These are phyloP conservation scores for Coemansia sp. DNA, from an alignment of 192 early-diverging fungal genomes.

Conservation along the genomic window DNA sequence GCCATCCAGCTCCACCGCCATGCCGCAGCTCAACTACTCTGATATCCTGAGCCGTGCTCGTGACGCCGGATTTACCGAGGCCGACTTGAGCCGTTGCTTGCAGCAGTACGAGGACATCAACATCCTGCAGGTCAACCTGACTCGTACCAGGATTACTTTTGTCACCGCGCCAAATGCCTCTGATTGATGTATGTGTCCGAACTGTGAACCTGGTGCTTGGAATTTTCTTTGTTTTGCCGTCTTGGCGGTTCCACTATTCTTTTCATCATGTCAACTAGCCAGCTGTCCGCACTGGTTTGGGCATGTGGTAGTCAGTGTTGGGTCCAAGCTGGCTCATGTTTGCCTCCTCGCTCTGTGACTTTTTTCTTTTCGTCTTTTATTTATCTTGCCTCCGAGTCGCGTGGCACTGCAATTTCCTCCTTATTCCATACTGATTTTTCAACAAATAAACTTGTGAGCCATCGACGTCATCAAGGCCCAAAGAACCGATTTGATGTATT, in stretches of 20 bases:
- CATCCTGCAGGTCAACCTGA: constrained; percentile 62
- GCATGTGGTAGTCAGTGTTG: too few species aligned
- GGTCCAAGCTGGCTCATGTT: too few species aligned
- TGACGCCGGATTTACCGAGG: constrained; percentile 72
- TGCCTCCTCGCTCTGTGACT: background rate
- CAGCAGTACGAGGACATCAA: constrained; percentile 70
- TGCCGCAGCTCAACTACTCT: constrained; percentile 57
- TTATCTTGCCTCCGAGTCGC: too few species aligned
- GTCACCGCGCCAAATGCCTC: constrained; percentile 14
- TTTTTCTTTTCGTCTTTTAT: background rate
- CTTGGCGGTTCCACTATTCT: background rate
- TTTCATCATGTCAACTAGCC: too few species aligned
- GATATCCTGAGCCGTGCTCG: constrained; percentile 67
- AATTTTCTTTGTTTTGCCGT: background rate
- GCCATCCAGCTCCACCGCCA: constrained; percentile 9
- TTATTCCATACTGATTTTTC: background rate
- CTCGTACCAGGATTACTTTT: constrained; percentile 56
- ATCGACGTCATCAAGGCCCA: too few species aligned
- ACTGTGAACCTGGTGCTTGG: too few species aligned
- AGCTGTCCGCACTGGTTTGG: too few species aligned
- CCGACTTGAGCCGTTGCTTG: constrained; percentile 70
- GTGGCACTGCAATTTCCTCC: background rate
- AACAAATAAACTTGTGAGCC: too few species aligned
- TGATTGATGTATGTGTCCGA: too few species aligned
- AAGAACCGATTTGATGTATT: too few species aligned